A percentile compares a stretch with the other conserved stretches of the same genome.
Evolutionary conservation across 208 protist genomes (phyloP).

Genomic region (Crithidia fasciculata): DNA sequence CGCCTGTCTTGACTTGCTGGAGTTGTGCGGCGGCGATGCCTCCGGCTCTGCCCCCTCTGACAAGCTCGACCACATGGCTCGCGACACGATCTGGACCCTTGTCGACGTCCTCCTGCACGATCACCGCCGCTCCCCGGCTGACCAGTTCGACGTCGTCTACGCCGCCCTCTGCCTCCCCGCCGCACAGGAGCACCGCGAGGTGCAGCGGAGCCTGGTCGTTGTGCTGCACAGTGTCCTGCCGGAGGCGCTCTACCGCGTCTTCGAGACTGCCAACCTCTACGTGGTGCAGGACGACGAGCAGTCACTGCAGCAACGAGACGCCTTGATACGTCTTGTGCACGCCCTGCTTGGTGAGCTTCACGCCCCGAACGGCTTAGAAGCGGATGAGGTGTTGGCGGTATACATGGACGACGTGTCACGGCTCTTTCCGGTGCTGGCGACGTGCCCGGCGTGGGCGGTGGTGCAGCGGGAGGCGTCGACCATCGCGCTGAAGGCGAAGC

Average conservation of each 20-base stretch:
- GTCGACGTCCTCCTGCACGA: slow-evolving; percentile 68
- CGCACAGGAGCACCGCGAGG: slow-evolving; percentile 32
- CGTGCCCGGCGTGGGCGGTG: slow-evolving; percentile 50
- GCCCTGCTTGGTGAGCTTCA: slow-evolving; percentile 57
- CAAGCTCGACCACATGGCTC: slow-evolving; percentile 4
- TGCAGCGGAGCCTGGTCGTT: slow-evolving; percentile 66
- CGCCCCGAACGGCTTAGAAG: slow-evolving; percentile 42
- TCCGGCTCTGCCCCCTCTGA: background rate
- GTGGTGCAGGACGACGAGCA: slow-evolving; percentile 38
- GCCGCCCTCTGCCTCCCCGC: slow-evolving; percentile 72
- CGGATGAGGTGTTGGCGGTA: slow-evolving; percentile 73
- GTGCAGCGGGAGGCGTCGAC: slow-evolving; percentile 46
- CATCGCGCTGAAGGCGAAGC: slow-evolving; percentile 62
- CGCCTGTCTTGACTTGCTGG: slow-evolving; percentile 74
- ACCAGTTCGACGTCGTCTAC: slow-evolving; percentile 87
- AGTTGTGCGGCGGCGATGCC: slow-evolving; percentile 49
- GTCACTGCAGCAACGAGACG: slow-evolving; percentile 31
- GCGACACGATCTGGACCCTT: slow-evolving; percentile 32
- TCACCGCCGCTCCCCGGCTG: slow-evolving; percentile 44
- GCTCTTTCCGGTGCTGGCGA: slow-evolving; percentile 54
- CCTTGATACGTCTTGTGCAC: slow-evolving; percentile 51
- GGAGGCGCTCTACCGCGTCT: slow-evolving; percentile 68
- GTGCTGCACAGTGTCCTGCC: slow-evolving; percentile 74
- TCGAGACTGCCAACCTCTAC: slow-evolving; percentile 63
- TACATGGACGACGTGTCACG: slow-evolving; percentile 71